phyloP scores from a whole-genome alignment of 1,284 basidiomycete genomes.

The Coriolopsis trogii region DNA sequence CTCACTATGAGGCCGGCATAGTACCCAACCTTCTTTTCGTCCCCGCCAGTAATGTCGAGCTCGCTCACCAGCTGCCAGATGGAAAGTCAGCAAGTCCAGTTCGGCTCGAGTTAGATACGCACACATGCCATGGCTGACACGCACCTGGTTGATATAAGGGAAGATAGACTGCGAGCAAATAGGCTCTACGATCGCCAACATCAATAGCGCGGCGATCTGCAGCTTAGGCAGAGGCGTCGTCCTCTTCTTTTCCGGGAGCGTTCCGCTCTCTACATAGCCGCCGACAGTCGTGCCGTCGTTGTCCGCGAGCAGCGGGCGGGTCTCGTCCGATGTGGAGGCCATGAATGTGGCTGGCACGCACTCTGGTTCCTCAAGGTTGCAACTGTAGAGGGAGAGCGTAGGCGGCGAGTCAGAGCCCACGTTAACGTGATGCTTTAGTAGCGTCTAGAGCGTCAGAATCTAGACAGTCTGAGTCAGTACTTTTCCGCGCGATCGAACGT shows the following conservation, averaged over 20 bases:
- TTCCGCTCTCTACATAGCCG: not conserved
- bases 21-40: conserved; percentile 61
- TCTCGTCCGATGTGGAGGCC: conserved; percentile 1
- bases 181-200: conserved; percentile 54
- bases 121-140: conserved; percentile 7
- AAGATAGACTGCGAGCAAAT: conserved; percentile 55
- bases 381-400: no score
- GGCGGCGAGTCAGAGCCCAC: no score
- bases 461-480: no score
- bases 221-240: conserved; percentile 55
- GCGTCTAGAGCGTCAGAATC: no score
- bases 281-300: not conserved
- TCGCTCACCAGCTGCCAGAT: conserved; percentile 51
- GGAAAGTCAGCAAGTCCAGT: not conserved
- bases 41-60: conserved; percentile 58
- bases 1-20: conserved; percentile 64
- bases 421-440: no score
- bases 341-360: no score
- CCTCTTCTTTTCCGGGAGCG: not conserved
- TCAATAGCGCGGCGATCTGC: conserved; percentile 53
- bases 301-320: conserved; percentile 6
- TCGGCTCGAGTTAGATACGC: no score
- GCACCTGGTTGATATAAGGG: conserved; percentile 63
- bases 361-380: no score
- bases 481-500: no score